A percentile compares a stretch with the other conserved stretches of the same genome.
These are phyloP conservation scores for Metarhizium album DNA, from an alignment of 2,329 filamentous ascomycete genomes.

Conservation along the genomic window DNA sequence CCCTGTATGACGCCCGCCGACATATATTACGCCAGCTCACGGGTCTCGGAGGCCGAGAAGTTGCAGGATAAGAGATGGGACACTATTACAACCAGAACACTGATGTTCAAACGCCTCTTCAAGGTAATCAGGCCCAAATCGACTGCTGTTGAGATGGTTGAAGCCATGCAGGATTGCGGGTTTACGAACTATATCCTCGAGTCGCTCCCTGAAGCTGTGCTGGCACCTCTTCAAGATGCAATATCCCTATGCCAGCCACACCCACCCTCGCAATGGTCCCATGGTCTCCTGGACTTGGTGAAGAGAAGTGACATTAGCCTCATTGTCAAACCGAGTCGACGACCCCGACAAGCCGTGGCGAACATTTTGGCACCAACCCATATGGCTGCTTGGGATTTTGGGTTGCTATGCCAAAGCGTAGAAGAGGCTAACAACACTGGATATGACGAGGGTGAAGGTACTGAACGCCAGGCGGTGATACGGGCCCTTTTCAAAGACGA, in stretches of 20 bases:
- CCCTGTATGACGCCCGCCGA: constrained; percentile 33
- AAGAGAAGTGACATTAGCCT: constrained; percentile 72
- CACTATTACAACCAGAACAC: constrained; percentile 51
- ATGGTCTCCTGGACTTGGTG: constrained; percentile 61
- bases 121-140: constrained; percentile 39
- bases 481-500: constrained; percentile 86
- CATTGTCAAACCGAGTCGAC: constrained; percentile 38
- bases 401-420: constrained; percentile 59
- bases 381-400: constrained; percentile 61
- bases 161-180: constrained; percentile 61
- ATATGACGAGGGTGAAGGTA: constrained; percentile 71
- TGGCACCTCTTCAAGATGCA: constrained; percentile 69
- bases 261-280: constrained; percentile 68
- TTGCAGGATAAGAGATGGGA: constrained; percentile 31
- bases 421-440: constrained; percentile 49
- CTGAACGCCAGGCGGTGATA: constrained; percentile 73
- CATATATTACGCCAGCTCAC: constrained; percentile 30
- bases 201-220: constrained; percentile 75
- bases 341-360: constrained; percentile 19
- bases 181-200: constrained; percentile 61
- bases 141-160: constrained; percentile 53
- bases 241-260: constrained; percentile 76
- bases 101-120: constrained; percentile 61
- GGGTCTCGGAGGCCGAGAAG: constrained; percentile 24
- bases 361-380: constrained; percentile 48